Percentiles rank a stretch among this genome's conserved stretches.
These are phyloP conservation scores for Alternaria sp. DNA, from an alignment of 2,329 filamentous ascomycete species.

Conservation along the genomic window DNA sequence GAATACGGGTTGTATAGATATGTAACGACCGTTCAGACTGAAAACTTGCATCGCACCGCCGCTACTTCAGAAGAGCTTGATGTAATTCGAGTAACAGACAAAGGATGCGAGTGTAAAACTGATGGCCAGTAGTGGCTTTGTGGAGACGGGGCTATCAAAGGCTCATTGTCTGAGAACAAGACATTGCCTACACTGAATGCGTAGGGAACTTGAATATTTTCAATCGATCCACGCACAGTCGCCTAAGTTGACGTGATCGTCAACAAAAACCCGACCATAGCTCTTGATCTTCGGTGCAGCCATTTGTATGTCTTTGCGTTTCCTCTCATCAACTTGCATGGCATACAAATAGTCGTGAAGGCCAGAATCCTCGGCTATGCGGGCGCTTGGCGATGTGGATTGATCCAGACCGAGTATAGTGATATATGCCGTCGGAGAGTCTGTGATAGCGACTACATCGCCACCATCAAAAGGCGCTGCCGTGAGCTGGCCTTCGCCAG, in stretches of 20 bases:
- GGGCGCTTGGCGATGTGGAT: background rate
- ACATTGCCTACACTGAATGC: background rate
- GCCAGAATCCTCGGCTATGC: background rate
- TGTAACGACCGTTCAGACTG: background rate
- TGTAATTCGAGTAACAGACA: background rate
- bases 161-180: background rate
- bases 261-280: slow-evolving; percentile 7
- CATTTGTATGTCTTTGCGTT: background rate
- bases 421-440: slow-evolving; percentile 23
- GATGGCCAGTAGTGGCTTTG: background rate
- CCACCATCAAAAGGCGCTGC: slow-evolving; percentile 21
- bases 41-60: background rate
- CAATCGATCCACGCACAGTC: slow-evolving; percentile 15
- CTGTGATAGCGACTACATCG: slow-evolving; percentile 26
- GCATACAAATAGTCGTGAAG: slow-evolving; percentile 1
- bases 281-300: slow-evolving; percentile 7
- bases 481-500: slow-evolving; percentile 15
- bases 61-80: background rate
- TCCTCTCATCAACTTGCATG: background rate
- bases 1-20: background rate
- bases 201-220: background rate
- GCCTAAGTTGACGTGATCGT: slow-evolving; percentile 2
- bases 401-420: slow-evolving; percentile 24
- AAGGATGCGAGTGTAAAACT: background rate
- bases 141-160: background rate